Conservation (phyloP, 371 early-diverging fungal genomes). For the Mortierella sp. region DNA sequence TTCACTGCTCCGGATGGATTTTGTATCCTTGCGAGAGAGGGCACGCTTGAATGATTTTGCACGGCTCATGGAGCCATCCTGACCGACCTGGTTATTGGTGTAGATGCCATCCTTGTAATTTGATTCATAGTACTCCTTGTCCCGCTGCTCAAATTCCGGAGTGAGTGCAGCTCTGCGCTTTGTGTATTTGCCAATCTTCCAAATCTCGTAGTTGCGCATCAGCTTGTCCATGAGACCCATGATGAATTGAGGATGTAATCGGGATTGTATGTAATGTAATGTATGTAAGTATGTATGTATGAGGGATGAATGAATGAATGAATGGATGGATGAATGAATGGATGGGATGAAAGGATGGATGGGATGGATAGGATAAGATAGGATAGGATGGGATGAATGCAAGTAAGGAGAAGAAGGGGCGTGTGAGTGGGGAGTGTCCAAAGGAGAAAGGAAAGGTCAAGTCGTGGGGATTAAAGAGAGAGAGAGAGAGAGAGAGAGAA, state of each 20-base stretch:
- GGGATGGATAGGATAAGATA: no score
- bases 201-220: conserved; percentile 71
- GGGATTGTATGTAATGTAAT: neutral
- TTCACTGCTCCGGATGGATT: conserved; percentile 49
- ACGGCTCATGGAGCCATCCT: conserved; percentile 20
- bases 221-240: conserved; percentile 73
- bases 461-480: no score
- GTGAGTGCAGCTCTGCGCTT: conserved; percentile 69
- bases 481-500: neutral
- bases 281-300: no score
- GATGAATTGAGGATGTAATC: conserved; percentile 17
- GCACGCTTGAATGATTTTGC: conserved; percentile 46
- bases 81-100: conserved; percentile 48
- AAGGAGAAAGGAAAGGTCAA: neutral
- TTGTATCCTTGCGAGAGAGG: conserved; percentile 48
- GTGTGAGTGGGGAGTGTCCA: neutral
- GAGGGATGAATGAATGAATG: no score
- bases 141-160: conserved; percentile 73
- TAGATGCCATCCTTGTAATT: conserved; percentile 75
- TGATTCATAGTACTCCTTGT: conserved; percentile 67
- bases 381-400: no score
- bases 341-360: no score
- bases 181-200: conserved; percentile 76
- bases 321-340: no score
- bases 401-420: no score